phyloP scores from a whole-genome alignment of 2,329 filamentous ascomycete species.

The Lachnellula cervina region DNA sequence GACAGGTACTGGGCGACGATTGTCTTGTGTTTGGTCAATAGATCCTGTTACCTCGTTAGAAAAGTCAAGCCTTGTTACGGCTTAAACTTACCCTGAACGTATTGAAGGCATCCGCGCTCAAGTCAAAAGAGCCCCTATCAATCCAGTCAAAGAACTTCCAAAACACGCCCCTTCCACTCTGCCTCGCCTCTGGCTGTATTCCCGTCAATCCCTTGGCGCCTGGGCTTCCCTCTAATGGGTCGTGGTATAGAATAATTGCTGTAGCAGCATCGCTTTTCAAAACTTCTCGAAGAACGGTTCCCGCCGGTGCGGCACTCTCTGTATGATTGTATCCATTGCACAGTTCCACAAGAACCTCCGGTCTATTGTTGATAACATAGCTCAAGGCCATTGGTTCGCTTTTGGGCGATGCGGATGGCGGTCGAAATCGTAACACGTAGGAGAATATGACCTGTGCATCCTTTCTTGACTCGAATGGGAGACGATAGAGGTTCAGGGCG shows the following conservation, averaged over 20 bases:
- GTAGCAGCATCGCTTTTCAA: slow-evolving; percentile 86
- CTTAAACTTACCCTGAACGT: slow-evolving; percentile 73
- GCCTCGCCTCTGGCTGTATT: slow-evolving; percentile 70
- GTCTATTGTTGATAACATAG: slow-evolving; percentile 80
- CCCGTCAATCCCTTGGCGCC: slow-evolving; percentile 66
- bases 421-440: slow-evolving; percentile 86
- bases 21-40: slow-evolving; percentile 89
- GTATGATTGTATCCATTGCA: slow-evolving; percentile 87
- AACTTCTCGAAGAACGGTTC: slow-evolving; percentile 82
- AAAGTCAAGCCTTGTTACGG: not conserved
- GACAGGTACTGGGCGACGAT: slow-evolving; percentile 83
- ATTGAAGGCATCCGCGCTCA: slow-evolving; percentile 94
- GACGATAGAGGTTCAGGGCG: slow-evolving; percentile 72
- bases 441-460: slow-evolving; percentile 95
- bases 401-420: slow-evolving; percentile 59
- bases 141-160: slow-evolving; percentile 99
- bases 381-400: slow-evolving; percentile 79
- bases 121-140: slow-evolving; percentile 92
- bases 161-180: slow-evolving; percentile 80
- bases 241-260: slow-evolving; percentile 88
- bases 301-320: slow-evolving; percentile 87
- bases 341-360: slow-evolving; percentile 80
- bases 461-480: slow-evolving; percentile 95
- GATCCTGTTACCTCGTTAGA: slow-evolving; percentile 57
- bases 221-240: slow-evolving; percentile 70